Conservation (phyloP, 345 rosid species). For the Citrus sinensis region DVS_A1.0 CM039168.1:4097001-4097500, state of each 20-base stretch:
- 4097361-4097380: conserved; percentile 65
- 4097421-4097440: conserved; percentile 82
- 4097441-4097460: conserved; percentile 89
- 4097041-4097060: conserved; percentile 65
- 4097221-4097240: conserved; percentile 75
- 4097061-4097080: conserved; percentile 72
- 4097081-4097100: conserved; percentile 64
- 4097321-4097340: conserved; percentile 71
- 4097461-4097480: conserved; percentile 62
- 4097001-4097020: conserved; percentile 64
- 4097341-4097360: conserved; percentile 75
- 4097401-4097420: conserved; percentile 72
- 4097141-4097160: conserved; percentile 80
- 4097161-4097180: conserved; percentile 60
- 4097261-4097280: conserved; percentile 60
- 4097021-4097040: conserved; percentile 82
- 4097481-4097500: conserved; percentile 87
- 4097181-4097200: conserved; percentile 45
- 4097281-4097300: conserved; percentile 61
- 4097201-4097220: conserved; percentile 70
- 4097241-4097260: conserved; percentile 70
- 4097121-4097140: conserved; percentile 69
- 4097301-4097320: conserved; percentile 63
- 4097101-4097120: conserved; percentile 63
- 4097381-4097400: conserved; percentile 55